Conservation (phyloP, 129 eudicot species). For the Helianthus tuberosus region DNA sequence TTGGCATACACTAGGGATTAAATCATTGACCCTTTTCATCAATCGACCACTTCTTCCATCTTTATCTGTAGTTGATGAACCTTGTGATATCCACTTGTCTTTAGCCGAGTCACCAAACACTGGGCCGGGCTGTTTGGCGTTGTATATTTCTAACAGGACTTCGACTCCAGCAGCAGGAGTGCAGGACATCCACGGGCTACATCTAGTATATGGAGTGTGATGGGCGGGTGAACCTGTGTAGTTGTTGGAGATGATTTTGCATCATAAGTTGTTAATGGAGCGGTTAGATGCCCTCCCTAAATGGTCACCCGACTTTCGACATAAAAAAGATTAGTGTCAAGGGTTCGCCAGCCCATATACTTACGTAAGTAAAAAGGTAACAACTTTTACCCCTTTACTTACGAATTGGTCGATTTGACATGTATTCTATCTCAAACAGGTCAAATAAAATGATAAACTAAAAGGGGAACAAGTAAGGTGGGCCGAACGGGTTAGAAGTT, state of each 20-base stretch:
- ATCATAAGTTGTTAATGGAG: conserved; percentile 18
- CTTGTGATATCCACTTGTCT: conserved; percentile 52
- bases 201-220: conserved; percentile 57
- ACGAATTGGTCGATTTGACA: too few relatives aligned
- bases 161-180: too few relatives aligned
- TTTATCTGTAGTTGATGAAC: conserved; percentile 66
- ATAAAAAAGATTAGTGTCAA: conserved; percentile 36
- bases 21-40: too few relatives aligned
- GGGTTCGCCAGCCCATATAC: too few relatives aligned
- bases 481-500: too few relatives aligned
- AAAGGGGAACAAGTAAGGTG: too few relatives aligned
- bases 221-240: conserved; percentile 75
- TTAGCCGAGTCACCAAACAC: conserved; percentile 42
- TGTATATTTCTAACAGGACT: conserved; percentile 67
- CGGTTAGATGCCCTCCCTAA: conserved; percentile 70
- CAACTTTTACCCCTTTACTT: too few relatives aligned
- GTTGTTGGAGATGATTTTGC: neutral
- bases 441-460: too few relatives aligned
- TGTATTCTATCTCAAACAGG: too few relatives aligned
- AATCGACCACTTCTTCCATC: conserved; percentile 76
- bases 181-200: conserved; percentile 64
- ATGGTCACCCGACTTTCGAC: conserved; percentile 84
- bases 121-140: conserved; percentile 37
- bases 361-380: too few relatives aligned
- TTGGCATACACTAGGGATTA: too few relatives aligned